Conservation (phyloP, 352 stramenopile species). For the Phytopythium ostracodes region DNA sequence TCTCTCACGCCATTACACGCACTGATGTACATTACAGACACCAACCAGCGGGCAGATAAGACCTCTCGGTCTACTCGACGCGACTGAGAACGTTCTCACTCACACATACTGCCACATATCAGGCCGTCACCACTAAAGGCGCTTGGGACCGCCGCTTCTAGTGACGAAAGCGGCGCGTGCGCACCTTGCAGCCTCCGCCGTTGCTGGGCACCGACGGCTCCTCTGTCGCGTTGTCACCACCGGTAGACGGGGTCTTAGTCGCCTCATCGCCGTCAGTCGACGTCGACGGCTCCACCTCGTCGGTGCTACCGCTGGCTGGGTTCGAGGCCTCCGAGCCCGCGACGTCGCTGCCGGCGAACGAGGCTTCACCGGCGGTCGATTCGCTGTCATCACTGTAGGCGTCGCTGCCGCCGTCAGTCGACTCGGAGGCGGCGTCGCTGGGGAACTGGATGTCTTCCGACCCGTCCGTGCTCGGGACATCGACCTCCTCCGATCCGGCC, state of each 20-base stretch:
- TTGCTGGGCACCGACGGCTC: constrained; percentile 1
- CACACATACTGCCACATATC: background rate
- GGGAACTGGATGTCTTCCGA: constrained; percentile 6
- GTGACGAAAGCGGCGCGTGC: constrained; percentile 8
- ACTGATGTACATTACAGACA: constrained; percentile 4
- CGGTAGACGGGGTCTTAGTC: background rate
- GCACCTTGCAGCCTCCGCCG: constrained; percentile 9
- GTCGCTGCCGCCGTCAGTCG: background rate
- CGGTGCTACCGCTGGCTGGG: background rate
- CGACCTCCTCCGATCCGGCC: background rate
- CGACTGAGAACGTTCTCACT: background rate
- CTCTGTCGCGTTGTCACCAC: background rate
- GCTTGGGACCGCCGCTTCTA: background rate
- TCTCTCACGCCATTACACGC: background rate
- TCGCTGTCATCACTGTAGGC: constrained; percentile 3
- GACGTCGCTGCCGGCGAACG: constrained; percentile 4
- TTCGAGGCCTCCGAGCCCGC: background rate
- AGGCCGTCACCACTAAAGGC: background rate
- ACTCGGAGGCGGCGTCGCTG: background rate
- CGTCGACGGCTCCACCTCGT: constrained; percentile 5
- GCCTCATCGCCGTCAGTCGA: background rate
- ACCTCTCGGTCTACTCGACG: background rate
- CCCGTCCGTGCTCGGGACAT: background rate
- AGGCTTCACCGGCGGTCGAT: constrained; percentile 1
- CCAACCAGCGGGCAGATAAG: background rate